Evolutionary conservation across 257 asterid genomes (phyloP).

Genomic region (Striga asiatica): DNA sequence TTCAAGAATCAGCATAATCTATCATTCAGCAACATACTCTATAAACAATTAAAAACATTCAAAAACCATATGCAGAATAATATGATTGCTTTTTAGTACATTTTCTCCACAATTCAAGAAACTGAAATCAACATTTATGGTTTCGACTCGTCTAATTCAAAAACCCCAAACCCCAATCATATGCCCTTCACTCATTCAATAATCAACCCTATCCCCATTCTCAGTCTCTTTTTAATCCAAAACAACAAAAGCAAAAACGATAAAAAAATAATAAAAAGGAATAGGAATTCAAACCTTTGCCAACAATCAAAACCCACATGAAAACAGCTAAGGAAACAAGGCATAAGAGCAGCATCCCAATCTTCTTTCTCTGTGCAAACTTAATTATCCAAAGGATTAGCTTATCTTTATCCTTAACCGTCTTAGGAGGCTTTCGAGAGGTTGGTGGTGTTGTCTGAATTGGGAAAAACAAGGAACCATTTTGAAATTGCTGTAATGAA

Average conservation of each 20-base stretch:
- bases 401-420: constrained; percentile 59
- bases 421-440: constrained; percentile 45
- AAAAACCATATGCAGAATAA: too few relatives aligned
- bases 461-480: constrained; percentile 26
- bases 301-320: constrained; percentile 48
- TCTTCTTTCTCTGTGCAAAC: constrained; percentile 52
- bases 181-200: background rate
- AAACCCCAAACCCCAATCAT: too few relatives aligned
- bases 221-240: background rate
- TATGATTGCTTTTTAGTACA: too few relatives aligned
- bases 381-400: constrained; percentile 48
- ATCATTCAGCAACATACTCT: too few relatives aligned
- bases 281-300: constrained; percentile 44
- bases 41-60: too few relatives aligned
- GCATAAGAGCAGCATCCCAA: constrained; percentile 64
- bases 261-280: too few relatives aligned
- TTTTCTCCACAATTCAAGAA: too few relatives aligned
- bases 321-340: constrained; percentile 50
- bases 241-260: background rate
- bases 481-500: constrained; percentile 57
- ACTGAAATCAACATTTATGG: too few relatives aligned
- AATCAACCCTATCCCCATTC: background rate
- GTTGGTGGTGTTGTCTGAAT: constrained; percentile 38
- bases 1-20: too few relatives aligned
- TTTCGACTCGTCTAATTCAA: too few relatives aligned